Evolutionary conservation across 2,329 filamentous ascomycete genomes (phyloP).

Genomic region (Tolypocladium nubicola): DNA sequence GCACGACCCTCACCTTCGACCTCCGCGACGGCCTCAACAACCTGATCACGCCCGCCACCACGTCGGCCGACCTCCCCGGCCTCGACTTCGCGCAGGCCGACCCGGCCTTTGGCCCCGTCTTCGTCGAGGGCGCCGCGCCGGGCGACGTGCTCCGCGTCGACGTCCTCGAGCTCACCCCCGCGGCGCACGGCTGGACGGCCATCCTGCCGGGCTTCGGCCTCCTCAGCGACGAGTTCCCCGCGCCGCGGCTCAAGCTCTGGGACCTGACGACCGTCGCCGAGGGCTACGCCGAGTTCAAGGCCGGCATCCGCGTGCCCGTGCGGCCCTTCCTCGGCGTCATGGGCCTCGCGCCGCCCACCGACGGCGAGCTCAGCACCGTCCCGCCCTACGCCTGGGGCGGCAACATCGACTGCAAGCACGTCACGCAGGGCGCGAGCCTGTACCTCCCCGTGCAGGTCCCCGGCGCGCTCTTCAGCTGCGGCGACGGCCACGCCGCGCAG

Average conservation of each 20-base stretch:
- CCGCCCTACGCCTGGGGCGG: constrained; percentile 40
- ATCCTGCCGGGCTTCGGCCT: constrained; percentile 40
- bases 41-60: constrained; percentile 32
- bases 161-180: constrained; percentile 32
- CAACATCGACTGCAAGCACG: constrained; percentile 43
- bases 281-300: constrained; percentile 30
- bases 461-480: constrained; percentile 42
- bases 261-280: constrained; percentile 18
- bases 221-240: constrained; percentile 34
- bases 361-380: constrained; percentile 36
- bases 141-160: constrained; percentile 42
- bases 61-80: constrained; percentile 24
- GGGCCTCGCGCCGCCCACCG: constrained; percentile 34
- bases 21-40: constrained; percentile 39
- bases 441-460: constrained; percentile 37
- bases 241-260: constrained; percentile 36
- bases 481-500: constrained; percentile 43
- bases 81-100: constrained; percentile 31
- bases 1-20: constrained; percentile 35
- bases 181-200: constrained; percentile 41
- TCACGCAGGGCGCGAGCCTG: constrained; percentile 33
- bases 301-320: constrained; percentile 36
- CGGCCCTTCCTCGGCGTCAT: constrained; percentile 42
- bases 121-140: constrained; percentile 34
- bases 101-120: constrained; percentile 40